Percentiles rank a stretch among this genome's conserved stretches.
Conservation (phyloP, 768 basidiomycete species). For the Mycena capillaripes region DNA sequence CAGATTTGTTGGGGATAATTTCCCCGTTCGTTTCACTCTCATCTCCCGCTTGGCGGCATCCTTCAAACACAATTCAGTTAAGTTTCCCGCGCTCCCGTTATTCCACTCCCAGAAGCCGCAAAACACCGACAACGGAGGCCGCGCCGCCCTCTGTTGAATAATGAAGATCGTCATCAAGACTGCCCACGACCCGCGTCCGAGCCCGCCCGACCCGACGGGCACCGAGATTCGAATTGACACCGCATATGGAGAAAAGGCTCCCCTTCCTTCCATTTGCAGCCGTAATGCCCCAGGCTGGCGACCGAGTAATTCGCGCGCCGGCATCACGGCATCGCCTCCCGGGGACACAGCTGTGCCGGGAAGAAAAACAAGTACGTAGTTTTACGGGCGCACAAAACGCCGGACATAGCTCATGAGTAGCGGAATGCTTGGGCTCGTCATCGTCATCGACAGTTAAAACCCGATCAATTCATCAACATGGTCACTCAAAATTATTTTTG, state of each 20-base stretch:
- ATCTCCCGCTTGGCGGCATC: background rate
- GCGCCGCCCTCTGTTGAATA: background rate
- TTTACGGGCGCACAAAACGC: background rate
- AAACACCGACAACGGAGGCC: background rate
- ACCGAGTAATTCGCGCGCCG: background rate
- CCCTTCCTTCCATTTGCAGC: background rate
- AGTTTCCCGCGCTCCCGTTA: background rate
- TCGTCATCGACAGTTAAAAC: conserved; percentile 2
- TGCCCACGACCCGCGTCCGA: background rate
- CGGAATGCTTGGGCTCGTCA: background rate
- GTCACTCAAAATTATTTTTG: conserved; percentile 6
- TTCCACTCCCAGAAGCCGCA: background rate
- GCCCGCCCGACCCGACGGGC: background rate
- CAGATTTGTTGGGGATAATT: conserved; percentile 15
- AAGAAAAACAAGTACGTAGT: background rate
- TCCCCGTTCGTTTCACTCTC: background rate
- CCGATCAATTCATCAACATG: conserved; percentile 19
- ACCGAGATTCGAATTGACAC: background rate
- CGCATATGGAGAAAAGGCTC: conserved; percentile 7
- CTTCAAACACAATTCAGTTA: background rate
- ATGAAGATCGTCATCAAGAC: background rate
- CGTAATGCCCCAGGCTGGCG: background rate
- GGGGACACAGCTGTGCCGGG: background rate
- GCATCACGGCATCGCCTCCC: conserved; percentile 24
- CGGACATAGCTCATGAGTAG: conserved; percentile 11